Evolutionary conservation across 257 asterid genomes (phyloP), one percentile per base, ranked within the genome.

Genomic region (Fraxinus cuspidata): DNA sequence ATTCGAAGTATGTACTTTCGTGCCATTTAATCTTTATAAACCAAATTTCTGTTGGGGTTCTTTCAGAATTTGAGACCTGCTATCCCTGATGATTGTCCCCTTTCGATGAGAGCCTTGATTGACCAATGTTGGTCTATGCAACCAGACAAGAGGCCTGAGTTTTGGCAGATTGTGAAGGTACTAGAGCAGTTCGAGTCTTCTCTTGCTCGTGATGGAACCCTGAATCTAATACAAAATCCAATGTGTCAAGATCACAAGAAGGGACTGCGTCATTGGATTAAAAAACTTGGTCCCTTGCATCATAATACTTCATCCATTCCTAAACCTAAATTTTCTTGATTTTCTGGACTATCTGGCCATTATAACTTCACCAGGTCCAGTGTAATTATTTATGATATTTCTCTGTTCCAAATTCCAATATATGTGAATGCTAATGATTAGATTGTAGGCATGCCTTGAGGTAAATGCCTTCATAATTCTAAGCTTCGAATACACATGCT

Each of bases 101-200:
- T 86, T 32, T 91, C 92, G 53, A 87, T 95, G 94, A 90, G 83
- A 83, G 90, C 91, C 29, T 83, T 93, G 67, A 89, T 95, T 29
- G 96, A 87, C 70, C 96, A 87, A 77, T 93, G 99, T 44, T 95
- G 99, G 99, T 83, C 93, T 15, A 65, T 74, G 77, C 88, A 90
- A 28, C 94, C 98, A 1, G 92, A 91, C 38, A 95, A 91, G 84
- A 90, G 97, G 80, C 99, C 97, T 0, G 97, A 93, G 80, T 96
- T 93, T 80, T 87, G 93, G 97, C 97, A 92, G 89, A 88, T 93
- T 16, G 93, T 93, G 82, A 88, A 89, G 88, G 92, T 90, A 9
- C 79, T 95, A 73, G 96, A 93, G 84, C 87, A 85, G 86, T 88
- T 93, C 8, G 89, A 89, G 78, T 75, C 89, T 65, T 89, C 96